These are phyloP conservation scores for Cladosporium sphaerospermum DNA, from an alignment of 2,329 filamentous ascomycete genomes.

Conservation along the genomic window DNA sequence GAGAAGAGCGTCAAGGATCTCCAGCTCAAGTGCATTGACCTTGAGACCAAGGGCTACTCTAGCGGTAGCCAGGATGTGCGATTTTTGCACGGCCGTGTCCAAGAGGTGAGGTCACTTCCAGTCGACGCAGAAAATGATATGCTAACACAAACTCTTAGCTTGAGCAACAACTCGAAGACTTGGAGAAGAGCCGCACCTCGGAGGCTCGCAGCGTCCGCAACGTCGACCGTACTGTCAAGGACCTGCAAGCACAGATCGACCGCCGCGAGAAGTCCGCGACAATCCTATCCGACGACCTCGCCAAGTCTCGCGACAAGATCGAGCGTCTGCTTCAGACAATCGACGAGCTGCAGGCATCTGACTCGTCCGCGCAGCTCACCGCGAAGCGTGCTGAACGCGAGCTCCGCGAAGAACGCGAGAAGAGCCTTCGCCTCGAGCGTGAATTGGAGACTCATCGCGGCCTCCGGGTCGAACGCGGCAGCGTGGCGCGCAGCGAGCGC, in stretches of 20 bases:
- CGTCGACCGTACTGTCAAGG: conserved; percentile 88
- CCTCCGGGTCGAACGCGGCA: conserved; percentile 57
- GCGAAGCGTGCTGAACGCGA: conserved; percentile 85
- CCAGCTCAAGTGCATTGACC: conserved; percentile 81
- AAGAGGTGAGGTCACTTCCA: conserved; percentile 63
- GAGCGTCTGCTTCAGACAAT: conserved; percentile 85
- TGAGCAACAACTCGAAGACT: conserved; percentile 67
- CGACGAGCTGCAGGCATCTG: conserved; percentile 84
- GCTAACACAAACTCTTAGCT: conserved; percentile 31
- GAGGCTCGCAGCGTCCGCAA: conserved; percentile 85
- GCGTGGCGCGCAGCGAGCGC: conserved; percentile 26
- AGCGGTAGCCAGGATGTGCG: conserved; percentile 91
- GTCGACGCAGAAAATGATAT: conserved; percentile 8
- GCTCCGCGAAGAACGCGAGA: conserved; percentile 81
- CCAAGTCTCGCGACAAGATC: conserved; percentile 80
- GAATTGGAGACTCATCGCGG: conserved; percentile 79
- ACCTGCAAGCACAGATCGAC: conserved; percentile 85
- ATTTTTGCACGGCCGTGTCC: conserved; percentile 87
- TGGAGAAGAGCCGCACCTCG: conserved; percentile 71
- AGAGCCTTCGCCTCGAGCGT: conserved; percentile 70
- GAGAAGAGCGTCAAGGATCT: conserved; percentile 89
- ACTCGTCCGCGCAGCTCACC: conserved; percentile 73
- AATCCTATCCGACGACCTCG: conserved; percentile 75
- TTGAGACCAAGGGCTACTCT: conserved; percentile 96
- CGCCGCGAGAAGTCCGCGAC: conserved; percentile 81